Base-by-base conservation (phyloP, 306 rosid species). In the Styphnolobium japonicum region DNA sequence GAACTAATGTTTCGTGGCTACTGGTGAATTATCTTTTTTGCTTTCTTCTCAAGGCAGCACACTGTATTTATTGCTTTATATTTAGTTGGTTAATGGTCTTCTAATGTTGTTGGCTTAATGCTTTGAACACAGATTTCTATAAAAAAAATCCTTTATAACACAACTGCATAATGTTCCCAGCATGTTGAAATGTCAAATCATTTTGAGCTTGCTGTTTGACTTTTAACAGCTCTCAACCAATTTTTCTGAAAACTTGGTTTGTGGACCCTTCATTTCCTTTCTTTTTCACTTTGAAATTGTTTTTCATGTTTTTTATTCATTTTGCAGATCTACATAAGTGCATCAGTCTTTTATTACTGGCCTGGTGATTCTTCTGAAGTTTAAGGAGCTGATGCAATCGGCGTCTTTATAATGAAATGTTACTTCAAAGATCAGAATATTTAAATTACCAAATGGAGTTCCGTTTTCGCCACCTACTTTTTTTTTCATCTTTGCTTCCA, bases 341-440 rank as follows among this genome's bases (percentile, higher is more conserved):
- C 89, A 72, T 83, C 90, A 87, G 78, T 91, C 77, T 91, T 89
- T 91, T 89, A 75, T 85, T 80, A 85, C 90, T 87, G 88, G 83
- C 86, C 85, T 82, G 92, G 82, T 87, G 93, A 91, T 84, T 89
- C 96, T 85, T 91, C 92, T 89, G 89, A 87, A 81, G 96, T 89
- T 87, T 89, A 87, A 80, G 96, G 93, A 89, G 92, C 90, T 82
- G 92, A 83, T 91, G 92, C 80, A 74, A 65, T 31, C 67, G 75
- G 58, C 46, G 60, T 78, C 75, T 78, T 67, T 67, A 67, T 55
- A 39, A 67, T 79, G 69, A 79, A 68, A 57, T 68, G 70, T 69
- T 79, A 57, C 85, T 71, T 74, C 89, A 80, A 82, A 83, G 91
- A 58, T 76, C 85, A 78, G 88, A 87, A 67, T 81, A 77, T 86